Evolutionary conservation across 2,329 filamentous ascomycete species (phyloP), one percentile per base, ranked within the genome.

Genomic region (Neopestalotiopsis clavispora): DNA sequence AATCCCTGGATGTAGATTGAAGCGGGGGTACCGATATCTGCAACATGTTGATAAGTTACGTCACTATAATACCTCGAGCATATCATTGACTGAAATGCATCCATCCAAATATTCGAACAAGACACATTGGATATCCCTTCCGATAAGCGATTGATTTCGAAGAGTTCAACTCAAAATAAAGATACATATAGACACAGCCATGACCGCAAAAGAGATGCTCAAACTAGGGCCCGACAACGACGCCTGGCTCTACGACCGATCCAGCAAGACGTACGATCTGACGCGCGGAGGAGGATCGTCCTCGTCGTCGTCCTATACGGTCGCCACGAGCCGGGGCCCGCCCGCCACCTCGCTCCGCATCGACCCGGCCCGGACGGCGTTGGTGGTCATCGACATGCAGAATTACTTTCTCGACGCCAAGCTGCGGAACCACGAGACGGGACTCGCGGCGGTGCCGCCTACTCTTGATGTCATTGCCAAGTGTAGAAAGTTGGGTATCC

Each of bases 311-410:
- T 28, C 23, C 23, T 72, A 78, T 14, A 75, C 69, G 6, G 61
- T 80, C 7, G 60, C 68, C 14, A 76, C 79, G 9, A 76, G 76
- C 34, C 67, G 75, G 12, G 79, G 76, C 1, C 69, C 73, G 13
- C 45, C 73, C 1, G 75, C 71, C 12, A 78, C 78, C 12, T 75
- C 74, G 12, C 73, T 85, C 63, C 78, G 76, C 10, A 76, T 87
- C 52, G 78, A 78, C 20, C 81, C 84, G 5, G 69, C 73, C 12
- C 78, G 78, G 23, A 80, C 81, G n/a, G 85, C 83, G 3, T 76
- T 87, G 1, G 80, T 87, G 13, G 80, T 87, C 49, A 80, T 87
- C 61, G 85, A 87, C 76, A 84, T 86, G 81, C 84, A 87, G 78
- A 86, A 87, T 73, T 84, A 82, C 80, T 86, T 87, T 74, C 78